Percentiles rank a stretch among this genome's conserved stretches.
These are phyloP conservation scores for Chlorella sp. DNA, from an alignment of 139 green algal species.

Conservation along the genomic window DNA sequence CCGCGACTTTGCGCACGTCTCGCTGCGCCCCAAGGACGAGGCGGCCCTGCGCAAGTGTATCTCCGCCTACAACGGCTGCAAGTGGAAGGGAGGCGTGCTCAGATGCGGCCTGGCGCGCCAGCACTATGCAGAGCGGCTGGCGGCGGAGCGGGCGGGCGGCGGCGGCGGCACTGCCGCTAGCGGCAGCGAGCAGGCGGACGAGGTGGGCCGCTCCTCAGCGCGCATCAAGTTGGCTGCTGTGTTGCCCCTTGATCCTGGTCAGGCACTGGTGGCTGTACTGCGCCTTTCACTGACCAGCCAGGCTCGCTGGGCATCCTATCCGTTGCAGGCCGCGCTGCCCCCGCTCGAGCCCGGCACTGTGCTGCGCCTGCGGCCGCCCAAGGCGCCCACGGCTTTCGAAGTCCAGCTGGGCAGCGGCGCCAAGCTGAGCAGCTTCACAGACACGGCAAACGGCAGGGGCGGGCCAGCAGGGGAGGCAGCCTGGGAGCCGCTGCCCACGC, in stretches of 20 bases:
- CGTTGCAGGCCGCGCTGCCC: background rate
- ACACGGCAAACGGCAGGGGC: background rate
- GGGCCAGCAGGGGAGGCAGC: background rate
- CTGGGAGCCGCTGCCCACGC: constrained; percentile 26
- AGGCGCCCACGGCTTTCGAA: background rate
- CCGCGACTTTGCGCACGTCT: constrained; percentile 66
- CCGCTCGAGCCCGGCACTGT: constrained; percentile 13
- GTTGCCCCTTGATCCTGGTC: no score
- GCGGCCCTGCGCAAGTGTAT: constrained; percentile 38
- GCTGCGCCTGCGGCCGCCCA: constrained; percentile 4
- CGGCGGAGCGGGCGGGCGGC: background rate
- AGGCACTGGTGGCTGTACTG: no score
- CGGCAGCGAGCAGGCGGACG: background rate
- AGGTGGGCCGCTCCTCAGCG: background rate
- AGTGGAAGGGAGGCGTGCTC: constrained; percentile 61
- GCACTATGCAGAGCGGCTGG: constrained; percentile 19
- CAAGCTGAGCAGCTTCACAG: constrained; percentile 13
- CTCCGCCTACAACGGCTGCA: constrained; percentile 64
- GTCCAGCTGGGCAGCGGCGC: constrained; percentile 18
- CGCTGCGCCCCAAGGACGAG: constrained; percentile 56
- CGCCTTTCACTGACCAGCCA: no score
- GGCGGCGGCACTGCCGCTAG: background rate
- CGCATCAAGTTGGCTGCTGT: background rate
- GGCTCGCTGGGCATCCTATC: no score
- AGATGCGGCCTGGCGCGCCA: constrained; percentile 28